These are phyloP conservation scores for Colletotrichum kahawae DNA, from an alignment of 2,329 filamentous ascomycete genomes.

Conservation along the genomic window DNA sequence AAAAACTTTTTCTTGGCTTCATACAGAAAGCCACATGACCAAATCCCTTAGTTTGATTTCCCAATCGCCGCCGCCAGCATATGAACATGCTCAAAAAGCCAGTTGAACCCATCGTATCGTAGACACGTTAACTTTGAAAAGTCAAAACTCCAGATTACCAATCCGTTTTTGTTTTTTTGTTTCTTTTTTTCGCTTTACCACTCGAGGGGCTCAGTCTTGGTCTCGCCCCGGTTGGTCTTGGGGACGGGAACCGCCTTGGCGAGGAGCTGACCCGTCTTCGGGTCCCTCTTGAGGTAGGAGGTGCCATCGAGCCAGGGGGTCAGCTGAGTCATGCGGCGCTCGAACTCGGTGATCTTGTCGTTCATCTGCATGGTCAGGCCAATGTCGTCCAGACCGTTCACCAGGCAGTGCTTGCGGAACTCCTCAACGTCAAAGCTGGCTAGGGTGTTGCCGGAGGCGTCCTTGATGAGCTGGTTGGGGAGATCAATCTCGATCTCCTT, in stretches of 20 bases:
- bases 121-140: slow-evolving; percentile 13
- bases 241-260: slow-evolving; percentile 74
- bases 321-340: slow-evolving; percentile 75
- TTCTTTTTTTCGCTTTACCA: slow-evolving; percentile 62
- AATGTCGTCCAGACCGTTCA: slow-evolving; percentile 95
- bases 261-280: slow-evolving; percentile 58
- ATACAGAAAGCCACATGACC: background rate
- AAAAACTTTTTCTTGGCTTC: background rate
- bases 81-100: background rate
- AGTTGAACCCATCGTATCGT: slow-evolving; percentile 11
- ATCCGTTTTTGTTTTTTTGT: background rate
- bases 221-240: slow-evolving; percentile 87
- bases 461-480: slow-evolving; percentile 81
- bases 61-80: background rate
- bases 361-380: slow-evolving; percentile 92
- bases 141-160: slow-evolving; percentile 15
- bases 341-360: slow-evolving; percentile 84
- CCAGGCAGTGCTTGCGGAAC: slow-evolving; percentile 91
- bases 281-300: slow-evolving; percentile 73
- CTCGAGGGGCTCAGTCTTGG: slow-evolving; percentile 83
- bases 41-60: slow-evolving; percentile 1
- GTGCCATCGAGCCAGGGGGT: slow-evolving; percentile 93
- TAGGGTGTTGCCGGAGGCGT: slow-evolving; percentile 74
- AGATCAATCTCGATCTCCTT: slow-evolving; percentile 90
- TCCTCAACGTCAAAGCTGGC: slow-evolving; percentile 86